Evolutionary conservation across 495 filamentous ascomycete species (phyloP).

Genomic region (Hypoxylon cercidicola): DNA sequence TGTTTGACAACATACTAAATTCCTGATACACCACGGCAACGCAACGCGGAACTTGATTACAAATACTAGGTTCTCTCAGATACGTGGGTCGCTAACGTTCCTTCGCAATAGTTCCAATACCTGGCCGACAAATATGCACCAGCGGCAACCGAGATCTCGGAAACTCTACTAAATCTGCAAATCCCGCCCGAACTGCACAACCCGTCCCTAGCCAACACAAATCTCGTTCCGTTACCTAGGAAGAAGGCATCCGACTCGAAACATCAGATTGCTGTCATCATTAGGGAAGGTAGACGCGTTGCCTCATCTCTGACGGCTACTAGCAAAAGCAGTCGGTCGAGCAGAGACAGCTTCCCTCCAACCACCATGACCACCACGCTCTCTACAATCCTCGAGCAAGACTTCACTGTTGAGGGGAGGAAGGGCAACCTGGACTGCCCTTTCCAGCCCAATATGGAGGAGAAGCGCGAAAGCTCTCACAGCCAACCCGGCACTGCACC

Average conservation of each 20-base stretch:
- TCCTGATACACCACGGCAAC: constrained; percentile 45
- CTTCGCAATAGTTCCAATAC: constrained; percentile 58
- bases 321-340: constrained; percentile 52
- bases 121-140: constrained; percentile 68
- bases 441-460: constrained; percentile 51
- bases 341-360: constrained; percentile 54
- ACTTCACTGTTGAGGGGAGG: constrained; percentile 71
- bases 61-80: constrained; percentile 29
- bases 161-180: constrained; percentile 65
- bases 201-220: constrained; percentile 53
- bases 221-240: constrained; percentile 62
- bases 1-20: constrained; percentile 62
- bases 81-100: constrained; percentile 23
- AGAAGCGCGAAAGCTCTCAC: constrained; percentile 29
- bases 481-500: constrained; percentile 36
- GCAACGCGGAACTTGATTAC: constrained; percentile 9
- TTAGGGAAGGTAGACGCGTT: constrained; percentile 65
- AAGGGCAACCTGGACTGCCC: constrained; percentile 71
- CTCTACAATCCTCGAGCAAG: constrained; percentile 68
- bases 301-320: constrained; percentile 51
- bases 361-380: constrained; percentile 58
- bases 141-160: constrained; percentile 60
- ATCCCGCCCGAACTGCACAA: constrained; percentile 62
- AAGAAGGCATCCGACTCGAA: constrained; percentile 55
- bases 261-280: constrained; percentile 64